Base-by-base conservation (phyloP, 768 basidiomycete species). In the Russula ochroleuca region DNA sequence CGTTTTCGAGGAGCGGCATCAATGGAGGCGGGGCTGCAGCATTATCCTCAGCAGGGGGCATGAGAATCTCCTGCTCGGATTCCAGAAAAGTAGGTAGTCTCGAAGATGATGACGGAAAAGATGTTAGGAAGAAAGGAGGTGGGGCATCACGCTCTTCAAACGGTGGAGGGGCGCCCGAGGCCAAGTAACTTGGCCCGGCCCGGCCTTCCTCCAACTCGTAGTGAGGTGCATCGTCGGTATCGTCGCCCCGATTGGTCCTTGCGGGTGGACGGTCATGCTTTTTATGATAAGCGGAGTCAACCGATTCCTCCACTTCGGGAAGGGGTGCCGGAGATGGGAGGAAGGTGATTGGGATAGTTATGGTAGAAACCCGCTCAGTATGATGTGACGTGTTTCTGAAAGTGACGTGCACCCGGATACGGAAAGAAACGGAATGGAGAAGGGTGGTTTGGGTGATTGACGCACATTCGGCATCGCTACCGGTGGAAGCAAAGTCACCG, bases 91-190 rank as follows among this genome's bases (percentile, higher is more conserved):
- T 88, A 17, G 88, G 88, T 23, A 88, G 73, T 31, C 78, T 76
- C 33, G 64, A 73, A 72, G 76, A 81, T 49, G 80, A 82, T 14
- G 74, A 69, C 31, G 69, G 68, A 68, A 75, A 75, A 71, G 69
- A 71, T 31, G 71, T 66, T 11, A 68, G 61, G 69, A 71, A 75
- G 71, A 86, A 87, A 2, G 90, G 89, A 6, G 90, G 91, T 11
- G 90, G 89, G 0, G 87, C 82, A 66, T 91, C 88, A 52, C 86
- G 82, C 70, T 93, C 91, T 69, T 93, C 91, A 69, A 92, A 92
- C 3, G 91, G 90, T 52, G 91, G 91, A 28, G 91, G 90, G 0
- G 87, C 88, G 58, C 81, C 81, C 61, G 72, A 78, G 28, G 81
- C 76, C n/a, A 81, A 73, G 69, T 81, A 83, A 67, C 90, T 92